Percentiles rank a stretch among this genome's conserved stretches.
Conservation (phyloP, 129 eudicot species). For the Flaveria brownii region DNA sequence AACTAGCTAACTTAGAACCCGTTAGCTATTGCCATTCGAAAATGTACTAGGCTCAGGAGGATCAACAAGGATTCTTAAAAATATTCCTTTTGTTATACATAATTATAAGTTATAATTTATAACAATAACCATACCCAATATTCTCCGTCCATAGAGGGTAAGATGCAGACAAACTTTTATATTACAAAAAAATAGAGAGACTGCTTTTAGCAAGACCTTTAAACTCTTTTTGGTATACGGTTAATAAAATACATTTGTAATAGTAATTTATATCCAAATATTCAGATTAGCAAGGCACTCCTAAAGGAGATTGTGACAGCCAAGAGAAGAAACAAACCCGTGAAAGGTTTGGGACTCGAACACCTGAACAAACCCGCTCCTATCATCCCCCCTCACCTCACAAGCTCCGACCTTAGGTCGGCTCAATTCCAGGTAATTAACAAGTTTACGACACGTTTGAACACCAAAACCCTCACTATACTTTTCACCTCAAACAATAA, state of each 20-base stretch:
- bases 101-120: too few species aligned
- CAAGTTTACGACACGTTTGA: neutral
- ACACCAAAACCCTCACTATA: neutral
- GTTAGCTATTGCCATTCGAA: neutral
- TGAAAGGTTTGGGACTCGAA: conserved; percentile 78
- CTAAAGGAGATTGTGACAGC: conserved; percentile 62
- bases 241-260: neutral
- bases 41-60: neutral
- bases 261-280: neutral
- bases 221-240: neutral
- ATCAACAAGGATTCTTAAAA: neutral
- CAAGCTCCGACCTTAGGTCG: conserved; percentile 58
- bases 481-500: neutral
- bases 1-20: neutral
- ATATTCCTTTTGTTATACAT: neutral
- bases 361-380: conserved; percentile 80
- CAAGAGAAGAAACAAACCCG: conserved; percentile 64
- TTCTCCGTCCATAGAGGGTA: too few species aligned
- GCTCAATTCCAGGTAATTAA: conserved; percentile 29
- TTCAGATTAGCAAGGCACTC: conserved; percentile 88
- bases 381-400: conserved; percentile 66
- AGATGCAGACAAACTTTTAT: too few species aligned
- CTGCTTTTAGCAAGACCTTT: too few species aligned
- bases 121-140: too few species aligned
- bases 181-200: too few species aligned